These are phyloP conservation scores for Polychaeton citri DNA, from an alignment of 2,329 filamentous ascomycete species.

Conservation along the genomic window DNA sequence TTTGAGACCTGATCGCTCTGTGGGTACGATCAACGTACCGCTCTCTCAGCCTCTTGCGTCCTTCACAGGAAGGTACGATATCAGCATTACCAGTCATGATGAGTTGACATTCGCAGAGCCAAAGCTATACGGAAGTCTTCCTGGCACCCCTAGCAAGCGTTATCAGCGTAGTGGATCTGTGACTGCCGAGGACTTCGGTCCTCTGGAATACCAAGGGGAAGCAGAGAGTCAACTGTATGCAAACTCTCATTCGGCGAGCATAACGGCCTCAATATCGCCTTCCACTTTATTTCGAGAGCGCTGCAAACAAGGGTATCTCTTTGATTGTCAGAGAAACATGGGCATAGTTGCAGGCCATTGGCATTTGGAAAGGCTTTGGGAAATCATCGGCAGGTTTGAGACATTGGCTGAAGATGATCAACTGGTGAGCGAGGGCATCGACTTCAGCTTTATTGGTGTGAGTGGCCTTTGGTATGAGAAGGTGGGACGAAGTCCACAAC, in stretches of 20 bases:
- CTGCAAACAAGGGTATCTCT: slow-evolving; percentile 42
- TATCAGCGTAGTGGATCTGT: slow-evolving; percentile 2
- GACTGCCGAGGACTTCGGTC: slow-evolving; percentile 15
- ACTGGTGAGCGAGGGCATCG: slow-evolving; percentile 56
- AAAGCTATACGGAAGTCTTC: background rate
- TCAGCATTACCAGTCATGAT: slow-evolving; percentile 15
- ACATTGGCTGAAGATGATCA: slow-evolving; percentile 50
- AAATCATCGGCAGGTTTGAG: slow-evolving; percentile 56
- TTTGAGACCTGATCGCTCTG: slow-evolving; percentile 37
- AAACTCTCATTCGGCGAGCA: slow-evolving; percentile 6
- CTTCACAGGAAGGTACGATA: slow-evolving; percentile 31
- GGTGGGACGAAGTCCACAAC: slow-evolving; percentile 34
- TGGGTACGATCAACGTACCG: slow-evolving; percentile 36
- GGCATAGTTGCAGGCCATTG: slow-evolving; percentile 56
- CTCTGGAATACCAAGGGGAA: slow-evolving; percentile 8
- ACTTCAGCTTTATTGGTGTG: slow-evolving; percentile 65
- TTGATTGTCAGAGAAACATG: slow-evolving; percentile 52
- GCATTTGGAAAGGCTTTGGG: slow-evolving; percentile 69
- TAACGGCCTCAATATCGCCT: slow-evolving; percentile 11
- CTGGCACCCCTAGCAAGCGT: slow-evolving; percentile 8
- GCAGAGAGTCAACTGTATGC: slow-evolving; percentile 4
- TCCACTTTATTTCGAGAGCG: slow-evolving; percentile 34
- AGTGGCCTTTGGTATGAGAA: slow-evolving; percentile 53
- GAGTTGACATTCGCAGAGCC: slow-evolving; percentile 11
- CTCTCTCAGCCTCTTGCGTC: slow-evolving; percentile 27